Conservation (phyloP, 352 stramenopile species). For the Stramenopiles sp. region DNA sequence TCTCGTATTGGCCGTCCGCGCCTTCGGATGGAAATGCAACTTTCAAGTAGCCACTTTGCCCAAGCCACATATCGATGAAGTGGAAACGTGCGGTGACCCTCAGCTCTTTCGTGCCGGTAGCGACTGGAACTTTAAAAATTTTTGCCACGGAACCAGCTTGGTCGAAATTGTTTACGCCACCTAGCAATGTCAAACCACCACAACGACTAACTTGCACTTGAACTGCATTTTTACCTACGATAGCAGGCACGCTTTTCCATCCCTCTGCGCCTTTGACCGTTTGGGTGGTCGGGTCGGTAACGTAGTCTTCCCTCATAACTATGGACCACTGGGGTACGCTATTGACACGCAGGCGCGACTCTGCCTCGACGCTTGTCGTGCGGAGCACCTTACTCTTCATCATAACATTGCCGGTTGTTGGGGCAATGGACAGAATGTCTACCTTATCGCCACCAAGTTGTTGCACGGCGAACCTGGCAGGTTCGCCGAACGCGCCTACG, state of each 20-base stretch:
- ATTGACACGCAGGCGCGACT: background rate
- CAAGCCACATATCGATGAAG: background rate
- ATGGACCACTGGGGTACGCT: background rate
- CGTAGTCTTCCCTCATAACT: background rate
- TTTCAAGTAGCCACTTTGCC: background rate
- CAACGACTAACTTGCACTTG: background rate
- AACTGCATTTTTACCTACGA: background rate
- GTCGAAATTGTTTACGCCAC: background rate
- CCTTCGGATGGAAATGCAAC: background rate
- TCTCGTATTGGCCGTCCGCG: background rate
- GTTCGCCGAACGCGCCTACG: background rate
- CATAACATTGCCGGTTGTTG: background rate
- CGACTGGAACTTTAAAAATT: background rate
- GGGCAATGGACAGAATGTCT: background rate
- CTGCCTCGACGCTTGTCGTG: background rate
- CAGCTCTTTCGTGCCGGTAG: background rate
- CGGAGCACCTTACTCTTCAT: background rate
- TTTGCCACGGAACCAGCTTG: background rate
- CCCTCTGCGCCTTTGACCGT: background rate
- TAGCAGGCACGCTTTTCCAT: background rate
- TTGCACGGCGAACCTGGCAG: background rate
- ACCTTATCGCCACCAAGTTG: background rate
- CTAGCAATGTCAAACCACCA: background rate
- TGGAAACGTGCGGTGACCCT: background rate
- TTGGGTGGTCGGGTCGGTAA: background rate